Evolutionary conservation across 192 early-diverging fungal species (phyloP).

Genomic region (Coemansia sp.): DNA sequence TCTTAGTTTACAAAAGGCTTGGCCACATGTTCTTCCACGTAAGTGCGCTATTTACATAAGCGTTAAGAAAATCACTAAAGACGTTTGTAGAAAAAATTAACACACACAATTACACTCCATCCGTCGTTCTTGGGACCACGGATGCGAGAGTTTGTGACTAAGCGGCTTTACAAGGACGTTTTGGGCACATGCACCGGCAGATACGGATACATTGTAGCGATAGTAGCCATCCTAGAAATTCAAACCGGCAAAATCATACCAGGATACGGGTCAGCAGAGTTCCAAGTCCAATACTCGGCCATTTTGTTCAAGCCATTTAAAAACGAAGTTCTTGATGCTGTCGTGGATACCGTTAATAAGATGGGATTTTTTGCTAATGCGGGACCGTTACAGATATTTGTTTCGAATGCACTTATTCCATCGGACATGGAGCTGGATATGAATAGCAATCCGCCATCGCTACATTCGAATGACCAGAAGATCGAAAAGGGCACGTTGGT

Average conservation of each 20-base stretch:
- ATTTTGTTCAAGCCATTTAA: conserved; percentile 98
- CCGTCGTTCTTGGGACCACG: conserved; percentile 88
- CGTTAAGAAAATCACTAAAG: neutral
- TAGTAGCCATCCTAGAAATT: conserved; percentile 76
- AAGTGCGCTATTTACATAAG: conserved; percentile 3
- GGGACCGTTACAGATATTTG: conserved; percentile 90
- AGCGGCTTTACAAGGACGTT: conserved; percentile 88
- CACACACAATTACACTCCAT: conserved; percentile 91
- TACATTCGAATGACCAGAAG: conserved; percentile 69
- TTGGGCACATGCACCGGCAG: conserved; percentile 92
- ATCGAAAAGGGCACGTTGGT: conserved; percentile 87
- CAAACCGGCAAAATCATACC: conserved; percentile 80
- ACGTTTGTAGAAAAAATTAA: conserved; percentile 71
- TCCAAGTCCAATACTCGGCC: conserved; percentile 83
- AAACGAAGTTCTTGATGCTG: conserved; percentile 92
- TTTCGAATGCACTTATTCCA: conserved; percentile 81
- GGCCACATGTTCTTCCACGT: conserved; percentile 50
- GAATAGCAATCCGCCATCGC: conserved; percentile 80
- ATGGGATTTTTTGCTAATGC: conserved; percentile 95
- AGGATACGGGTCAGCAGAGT: conserved; percentile 86
- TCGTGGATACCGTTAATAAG: conserved; percentile 86
- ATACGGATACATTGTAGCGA: conserved; percentile 89
- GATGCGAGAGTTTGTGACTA: conserved; percentile 69
- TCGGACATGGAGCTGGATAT: conserved; percentile 88
- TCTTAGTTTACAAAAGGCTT: too few relatives aligned